phyloP scores from a whole-genome alignment of 306 rosid genomes.

The Gastrolobium bilobum region DNA sequence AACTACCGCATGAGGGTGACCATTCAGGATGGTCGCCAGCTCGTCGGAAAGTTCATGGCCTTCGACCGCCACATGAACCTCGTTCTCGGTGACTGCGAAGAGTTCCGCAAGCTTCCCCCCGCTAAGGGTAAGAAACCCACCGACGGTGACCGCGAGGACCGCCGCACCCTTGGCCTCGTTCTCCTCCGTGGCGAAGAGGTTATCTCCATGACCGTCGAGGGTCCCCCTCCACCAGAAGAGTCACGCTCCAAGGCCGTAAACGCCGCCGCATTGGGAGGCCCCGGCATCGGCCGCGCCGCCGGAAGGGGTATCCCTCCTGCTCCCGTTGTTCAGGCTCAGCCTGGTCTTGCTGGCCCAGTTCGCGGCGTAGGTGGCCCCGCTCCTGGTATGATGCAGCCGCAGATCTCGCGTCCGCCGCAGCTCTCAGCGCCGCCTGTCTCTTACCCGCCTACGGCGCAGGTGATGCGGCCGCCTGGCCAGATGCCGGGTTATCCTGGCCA shows the following conservation, averaged over 20 bases:
- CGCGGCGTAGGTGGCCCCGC: constrained; percentile 98
- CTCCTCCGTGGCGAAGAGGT: constrained; percentile 99
- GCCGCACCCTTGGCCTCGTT: constrained; percentile 96
- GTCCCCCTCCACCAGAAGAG: constrained; percentile 96
- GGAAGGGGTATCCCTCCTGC: constrained; percentile 90
- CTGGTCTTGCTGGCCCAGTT: constrained; percentile 91
- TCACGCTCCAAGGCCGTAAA: constrained; percentile 85
- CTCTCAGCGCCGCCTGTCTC: constrained; percentile 77
- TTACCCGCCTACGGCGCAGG: constrained; percentile 73
- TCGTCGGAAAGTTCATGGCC: constrained; percentile 98
- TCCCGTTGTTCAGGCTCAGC: constrained; percentile 87
- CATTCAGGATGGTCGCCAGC: constrained; percentile 97
- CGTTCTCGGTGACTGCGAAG: constrained; percentile 97
- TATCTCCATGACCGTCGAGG: constrained; percentile 98
- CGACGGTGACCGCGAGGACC: constrained; percentile 92
- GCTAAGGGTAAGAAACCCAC: constrained; percentile 76
- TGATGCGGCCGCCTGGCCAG: constrained; percentile 82
- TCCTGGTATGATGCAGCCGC: constrained; percentile 99
- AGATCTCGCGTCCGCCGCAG: constrained; percentile 86
- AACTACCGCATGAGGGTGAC: constrained; percentile 96
- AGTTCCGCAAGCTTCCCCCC: constrained; percentile 97
- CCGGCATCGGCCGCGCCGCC: constrained; percentile 88
- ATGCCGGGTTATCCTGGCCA: constrained; percentile 77
- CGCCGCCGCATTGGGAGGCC: constrained; percentile 89
- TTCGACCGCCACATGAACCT: constrained; percentile 99